Conservation (phyloP, 345 rosid genomes). For the Linum usitatissimum region DNA sequence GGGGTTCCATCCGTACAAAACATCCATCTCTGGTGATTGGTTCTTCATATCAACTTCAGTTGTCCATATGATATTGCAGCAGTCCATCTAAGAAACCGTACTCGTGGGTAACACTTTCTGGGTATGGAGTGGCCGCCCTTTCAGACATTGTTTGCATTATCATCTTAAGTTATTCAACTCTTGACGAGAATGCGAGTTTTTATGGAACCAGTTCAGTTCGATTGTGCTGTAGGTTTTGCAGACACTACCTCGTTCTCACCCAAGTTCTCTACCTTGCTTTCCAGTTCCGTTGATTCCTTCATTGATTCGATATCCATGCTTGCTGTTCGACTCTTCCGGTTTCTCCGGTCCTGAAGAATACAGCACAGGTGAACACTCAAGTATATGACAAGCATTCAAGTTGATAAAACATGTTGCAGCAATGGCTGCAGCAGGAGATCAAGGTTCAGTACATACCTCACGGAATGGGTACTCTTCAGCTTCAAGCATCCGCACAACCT, state of each 20-base stretch:
- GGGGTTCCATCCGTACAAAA: no score
- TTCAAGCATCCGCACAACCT: constrained; percentile 80
- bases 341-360: constrained; percentile 56
- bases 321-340: constrained; percentile 50
- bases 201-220: background rate
- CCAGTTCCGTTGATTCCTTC: constrained; percentile 43
- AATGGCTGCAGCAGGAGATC: background rate
- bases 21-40: no score
- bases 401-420: background rate
- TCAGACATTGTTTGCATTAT: no score
- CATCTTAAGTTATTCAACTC: background rate
- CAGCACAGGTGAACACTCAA: background rate
- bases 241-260: constrained; percentile 1
- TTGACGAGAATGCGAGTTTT: no score
- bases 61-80: background rate
- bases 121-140: background rate
- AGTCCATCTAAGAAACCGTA: background rate
- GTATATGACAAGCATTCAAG: background rate
- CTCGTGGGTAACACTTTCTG: background rate
- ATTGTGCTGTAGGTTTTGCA: background rate
- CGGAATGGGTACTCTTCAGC: constrained; percentile 71
- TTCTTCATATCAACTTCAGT: background rate
- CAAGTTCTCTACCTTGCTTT: constrained; percentile 26
- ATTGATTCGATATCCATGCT: constrained; percentile 67
- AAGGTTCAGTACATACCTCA: constrained; percentile 37